phyloP scores from a whole-genome alignment of 2,329 filamentous ascomycete genomes.

The Trichoderma koningii region DNA sequence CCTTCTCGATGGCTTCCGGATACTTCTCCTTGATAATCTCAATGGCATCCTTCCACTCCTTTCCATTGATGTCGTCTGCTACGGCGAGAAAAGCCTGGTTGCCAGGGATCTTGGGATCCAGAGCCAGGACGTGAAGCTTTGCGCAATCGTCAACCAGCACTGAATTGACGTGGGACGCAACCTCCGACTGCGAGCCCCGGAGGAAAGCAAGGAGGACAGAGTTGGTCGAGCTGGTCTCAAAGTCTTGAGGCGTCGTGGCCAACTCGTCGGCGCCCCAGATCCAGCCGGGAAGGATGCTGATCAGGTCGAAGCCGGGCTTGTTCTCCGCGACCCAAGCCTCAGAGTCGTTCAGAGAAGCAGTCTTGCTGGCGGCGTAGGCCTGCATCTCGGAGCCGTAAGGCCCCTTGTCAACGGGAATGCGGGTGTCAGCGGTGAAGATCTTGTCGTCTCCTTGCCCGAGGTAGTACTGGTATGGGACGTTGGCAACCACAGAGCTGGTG shows the following conservation, averaged over 20 bases:
- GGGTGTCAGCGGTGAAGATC: neutral
- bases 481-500: neutral
- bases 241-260: neutral
- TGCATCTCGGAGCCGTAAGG: slow-evolving; percentile 3
- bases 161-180: neutral
- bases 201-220: neutral
- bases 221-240: slow-evolving; percentile 2
- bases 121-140: neutral
- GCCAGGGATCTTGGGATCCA: slow-evolving; percentile 5
- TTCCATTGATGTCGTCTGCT: neutral
- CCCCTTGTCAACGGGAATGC: neutral
- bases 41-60: neutral
- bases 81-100: slow-evolving; percentile 3
- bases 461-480: neutral
- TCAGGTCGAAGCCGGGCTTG: slow-evolving; percentile 6
- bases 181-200: neutral
- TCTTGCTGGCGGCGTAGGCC: slow-evolving; percentile 5
- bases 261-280: neutral
- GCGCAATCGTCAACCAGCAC: neutral
- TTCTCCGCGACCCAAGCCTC: slow-evolving; percentile 9
- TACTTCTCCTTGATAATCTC: neutral
- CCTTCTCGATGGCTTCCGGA: neutral
- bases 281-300: slow-evolving; percentile 15
- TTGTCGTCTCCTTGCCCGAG: slow-evolving; percentile 8
- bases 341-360: slow-evolving; percentile 3